These are phyloP conservation scores for Helicocarpus griseus DNA, from an alignment of 2,329 filamentous ascomycete species.

Conservation along the genomic window DNA sequence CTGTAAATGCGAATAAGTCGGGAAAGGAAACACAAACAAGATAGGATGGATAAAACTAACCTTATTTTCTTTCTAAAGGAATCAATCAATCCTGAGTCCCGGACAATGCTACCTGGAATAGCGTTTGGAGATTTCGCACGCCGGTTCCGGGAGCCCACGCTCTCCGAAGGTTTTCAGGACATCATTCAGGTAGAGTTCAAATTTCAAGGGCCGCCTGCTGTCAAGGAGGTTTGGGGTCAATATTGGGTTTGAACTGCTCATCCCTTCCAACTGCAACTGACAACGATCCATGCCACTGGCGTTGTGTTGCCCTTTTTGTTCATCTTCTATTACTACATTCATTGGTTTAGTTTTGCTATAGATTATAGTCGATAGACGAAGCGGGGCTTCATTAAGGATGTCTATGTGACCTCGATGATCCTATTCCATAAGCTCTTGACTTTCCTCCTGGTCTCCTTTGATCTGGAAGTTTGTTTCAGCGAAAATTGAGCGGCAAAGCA, in stretches of 20 bases:
- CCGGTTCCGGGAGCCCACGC: constrained; percentile 61
- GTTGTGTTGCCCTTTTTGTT: too few relatives aligned
- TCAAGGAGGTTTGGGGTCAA: constrained; percentile 61
- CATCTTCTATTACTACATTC: too few relatives aligned
- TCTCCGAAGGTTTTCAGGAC: constrained; percentile 75
- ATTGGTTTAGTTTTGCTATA: too few relatives aligned
- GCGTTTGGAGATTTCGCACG: constrained; percentile 70
- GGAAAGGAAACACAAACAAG: background rate
- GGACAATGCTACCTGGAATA: constrained; percentile 61
- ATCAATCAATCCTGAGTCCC: constrained; percentile 72
- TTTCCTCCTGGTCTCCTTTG: too few relatives aligned
- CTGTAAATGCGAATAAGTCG: too few relatives aligned
- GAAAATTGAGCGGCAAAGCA: background rate
- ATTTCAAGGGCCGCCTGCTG: constrained; percentile 60
- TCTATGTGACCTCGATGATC: too few relatives aligned
- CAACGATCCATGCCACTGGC: too few relatives aligned
- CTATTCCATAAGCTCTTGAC: too few relatives aligned
- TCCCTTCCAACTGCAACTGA: too few relatives aligned
- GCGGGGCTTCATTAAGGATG: too few relatives aligned
- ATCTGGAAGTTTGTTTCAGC: background rate
- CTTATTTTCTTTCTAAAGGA: constrained; percentile 29
- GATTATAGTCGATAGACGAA: too few relatives aligned
- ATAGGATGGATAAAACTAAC: background rate
- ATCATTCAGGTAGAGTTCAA: constrained; percentile 65
- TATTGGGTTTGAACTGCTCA: constrained; percentile 70